Base-by-base conservation (phyloP, 1,284 basidiomycete species). In the Cryptococcus jaspeensis region DNA sequence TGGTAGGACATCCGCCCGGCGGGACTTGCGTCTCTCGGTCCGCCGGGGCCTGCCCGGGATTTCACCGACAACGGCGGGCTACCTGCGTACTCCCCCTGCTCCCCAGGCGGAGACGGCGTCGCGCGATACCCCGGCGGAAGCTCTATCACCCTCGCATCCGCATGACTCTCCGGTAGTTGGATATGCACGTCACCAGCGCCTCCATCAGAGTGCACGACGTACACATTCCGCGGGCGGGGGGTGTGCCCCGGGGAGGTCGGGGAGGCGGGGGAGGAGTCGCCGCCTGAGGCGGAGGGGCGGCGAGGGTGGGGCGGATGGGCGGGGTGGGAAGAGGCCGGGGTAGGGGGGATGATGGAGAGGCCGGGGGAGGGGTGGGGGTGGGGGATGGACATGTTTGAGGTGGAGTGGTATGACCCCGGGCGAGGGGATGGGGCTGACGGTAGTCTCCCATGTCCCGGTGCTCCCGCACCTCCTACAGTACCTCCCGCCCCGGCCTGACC, bases 181-280 rank as follows among this genome's bases (percentile, higher is more conserved):
- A 69, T 69, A 38, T 63, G 61, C 8, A 69, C 59, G 47, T 67
- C 61, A 6, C 52, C 61, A 13, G 55, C 61, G 2, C 59, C 63
- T 15, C 59, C 64, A 44, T 69, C 67, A 1, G 67, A 60, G 43
- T 69, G 67, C 0, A 69, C 67, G 3, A 69, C 64, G 41, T 69
- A 69, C 11, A 69, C 64, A 16, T 65, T 64, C 32, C 65, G 41
- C 48, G n/a, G n/a, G n/a, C n/a, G n/a, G n/a, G n/a, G n/a, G n/a
- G n/a, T n/a, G n/a, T n/a, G n/a, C n/a, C n/a, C n/a, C n/a, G n/a
- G n/a, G n/a, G n/a, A n/a, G n/a, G n/a, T n/a, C n/a, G n/a, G n/a
- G n/a, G n/a, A n/a, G n/a, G n/a, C n/a, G n/a, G n/a, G n/a, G n/a
- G n/a, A n/a, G n/a, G n/a, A n/a, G n/a, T n/a, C n/a, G n/a, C n/a